Conservation (phyloP, 116 monocot genomes). For the Iris pallida region DNA sequence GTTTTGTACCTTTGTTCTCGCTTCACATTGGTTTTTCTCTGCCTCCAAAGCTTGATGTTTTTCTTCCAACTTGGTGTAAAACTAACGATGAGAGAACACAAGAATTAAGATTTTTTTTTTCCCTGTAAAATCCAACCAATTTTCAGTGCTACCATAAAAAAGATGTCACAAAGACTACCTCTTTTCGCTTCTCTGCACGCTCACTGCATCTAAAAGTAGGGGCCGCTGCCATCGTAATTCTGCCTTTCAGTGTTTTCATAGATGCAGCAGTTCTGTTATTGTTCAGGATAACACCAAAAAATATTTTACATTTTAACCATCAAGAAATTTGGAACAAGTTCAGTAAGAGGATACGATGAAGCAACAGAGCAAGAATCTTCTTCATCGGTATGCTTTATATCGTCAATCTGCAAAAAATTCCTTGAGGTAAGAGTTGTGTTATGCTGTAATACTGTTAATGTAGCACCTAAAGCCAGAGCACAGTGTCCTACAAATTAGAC, state of each 20-base stretch:
- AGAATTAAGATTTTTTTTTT: background rate
- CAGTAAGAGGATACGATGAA: slow-evolving; percentile 54
- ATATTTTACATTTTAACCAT: background rate
- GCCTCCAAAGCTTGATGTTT: slow-evolving; percentile 88
- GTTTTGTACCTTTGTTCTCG: slow-evolving; percentile 39
- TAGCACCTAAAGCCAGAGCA: background rate
- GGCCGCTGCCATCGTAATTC: slow-evolving; percentile 39
- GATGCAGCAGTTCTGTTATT: slow-evolving; percentile 43
- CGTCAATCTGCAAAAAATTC: slow-evolving; percentile 41
- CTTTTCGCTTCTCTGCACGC: slow-evolving; percentile 82
- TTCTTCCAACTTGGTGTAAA: slow-evolving; percentile 86
- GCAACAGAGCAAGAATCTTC: slow-evolving; percentile 66
- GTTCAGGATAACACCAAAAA: slow-evolving; percentile 24
- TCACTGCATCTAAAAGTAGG: slow-evolving; percentile 72
- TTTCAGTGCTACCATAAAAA: background rate
- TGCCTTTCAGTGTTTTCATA: slow-evolving; percentile 40
- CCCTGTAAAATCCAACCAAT: too few relatives aligned
- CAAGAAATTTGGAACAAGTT: background rate
- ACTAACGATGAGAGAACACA: slow-evolving; percentile 36
- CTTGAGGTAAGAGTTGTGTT: slow-evolving; percentile 23
- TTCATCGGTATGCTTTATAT: slow-evolving; percentile 48
- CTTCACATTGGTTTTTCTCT: slow-evolving; percentile 58
- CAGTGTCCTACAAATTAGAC: background rate
- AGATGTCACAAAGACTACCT: slow-evolving; percentile 34
- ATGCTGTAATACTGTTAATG: slow-evolving; percentile 19